phyloP scores from a whole-genome alignment of 2,329 filamentous ascomycete species.

The Penicillium digitatum region DNA sequence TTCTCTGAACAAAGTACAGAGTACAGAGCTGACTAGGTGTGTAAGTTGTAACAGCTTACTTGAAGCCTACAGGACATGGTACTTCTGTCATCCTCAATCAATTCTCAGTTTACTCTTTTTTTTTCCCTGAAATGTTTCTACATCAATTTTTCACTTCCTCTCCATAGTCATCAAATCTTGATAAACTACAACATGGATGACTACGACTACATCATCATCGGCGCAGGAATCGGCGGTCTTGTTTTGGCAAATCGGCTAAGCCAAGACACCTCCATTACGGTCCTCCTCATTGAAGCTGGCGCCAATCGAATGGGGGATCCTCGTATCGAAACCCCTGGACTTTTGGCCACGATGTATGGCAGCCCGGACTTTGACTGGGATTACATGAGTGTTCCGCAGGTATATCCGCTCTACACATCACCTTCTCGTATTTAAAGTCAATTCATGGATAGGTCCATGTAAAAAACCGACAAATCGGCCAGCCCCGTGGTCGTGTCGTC shows the following conservation, averaged over 20 bases:
- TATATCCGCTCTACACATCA: background rate
- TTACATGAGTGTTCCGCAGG: constrained; percentile 26
- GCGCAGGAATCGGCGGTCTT: constrained; percentile 32
- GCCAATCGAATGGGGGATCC: constrained; percentile 23
- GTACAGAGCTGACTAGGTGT: background rate
- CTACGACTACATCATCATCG: constrained; percentile 33
- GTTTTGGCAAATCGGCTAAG: constrained; percentile 32
- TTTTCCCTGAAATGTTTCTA: background rate
- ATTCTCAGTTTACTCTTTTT: background rate
- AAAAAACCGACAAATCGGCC: constrained; percentile 39
- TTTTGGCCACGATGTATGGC: constrained; percentile 17
- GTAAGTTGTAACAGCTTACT: background rate
- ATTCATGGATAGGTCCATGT: constrained; percentile 25
- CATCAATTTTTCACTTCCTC: background rate
- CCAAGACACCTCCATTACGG: constrained; percentile 23
- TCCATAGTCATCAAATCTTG: background rate
- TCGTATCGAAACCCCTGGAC: constrained; percentile 21
- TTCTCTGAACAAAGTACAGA: background rate
- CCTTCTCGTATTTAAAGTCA: background rate
- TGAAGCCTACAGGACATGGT: background rate
- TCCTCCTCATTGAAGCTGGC: constrained; percentile 32
- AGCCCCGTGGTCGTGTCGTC: constrained; percentile 49
- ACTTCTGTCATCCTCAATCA: background rate
- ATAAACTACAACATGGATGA: background rate
- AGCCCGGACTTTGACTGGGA: constrained; percentile 27